Base-by-base conservation (phyloP, 2,329 filamentous ascomycete genomes). In the Aspergillus arachidicola region DNA sequence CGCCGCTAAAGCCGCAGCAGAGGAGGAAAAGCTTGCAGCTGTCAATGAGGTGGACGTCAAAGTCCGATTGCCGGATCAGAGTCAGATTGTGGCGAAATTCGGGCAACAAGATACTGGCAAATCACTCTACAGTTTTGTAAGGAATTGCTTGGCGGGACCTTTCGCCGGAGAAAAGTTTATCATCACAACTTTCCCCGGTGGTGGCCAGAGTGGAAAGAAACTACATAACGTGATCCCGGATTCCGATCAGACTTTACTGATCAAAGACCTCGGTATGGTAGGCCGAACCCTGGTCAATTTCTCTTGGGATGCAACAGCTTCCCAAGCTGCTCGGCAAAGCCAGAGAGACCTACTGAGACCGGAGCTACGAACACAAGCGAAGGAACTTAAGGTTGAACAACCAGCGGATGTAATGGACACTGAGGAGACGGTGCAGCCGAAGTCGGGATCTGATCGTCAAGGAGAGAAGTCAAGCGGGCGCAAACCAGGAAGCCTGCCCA, bases 31-130 rank as follows among this genome's bases (percentile, higher is more conserved):
- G 66, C 81, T 93, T 1, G 85, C 89, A 6, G 84, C 86, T 6
- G 84, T 94, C 64, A 87, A 86, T 57, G 86, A 87, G 36, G 86
- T 96, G 36, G 85, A 87, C 32, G 84, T 98, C 66, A 93, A 91
- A 67, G 86, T 97, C 56, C 90, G 94, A 30, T 94, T 97, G 70
- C 94, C 94, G 0, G 94, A 98, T 74, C 91, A 94, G 69, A 91
- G 89, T 62, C 88, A 89, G 59, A 87, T 93, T 36, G 87, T 93
- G 58, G 89, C 89, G 79, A 85, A 84, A n/a, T 88, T 96, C 68
- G 85, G 83, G 1, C 87, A 87, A 23, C 76, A 82, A 1, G 89
- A 94, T 59, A 93, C 91, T 0, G 91, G 89, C 1, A 83, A 85
- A 3, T 85, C 86, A 57, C 81, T 99, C 1, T 93, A 98, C 78